These are phyloP conservation scores for Penicilliopsis zonata DNA, from an alignment of 495 filamentous ascomycete species.

Conservation along the genomic window DNA sequence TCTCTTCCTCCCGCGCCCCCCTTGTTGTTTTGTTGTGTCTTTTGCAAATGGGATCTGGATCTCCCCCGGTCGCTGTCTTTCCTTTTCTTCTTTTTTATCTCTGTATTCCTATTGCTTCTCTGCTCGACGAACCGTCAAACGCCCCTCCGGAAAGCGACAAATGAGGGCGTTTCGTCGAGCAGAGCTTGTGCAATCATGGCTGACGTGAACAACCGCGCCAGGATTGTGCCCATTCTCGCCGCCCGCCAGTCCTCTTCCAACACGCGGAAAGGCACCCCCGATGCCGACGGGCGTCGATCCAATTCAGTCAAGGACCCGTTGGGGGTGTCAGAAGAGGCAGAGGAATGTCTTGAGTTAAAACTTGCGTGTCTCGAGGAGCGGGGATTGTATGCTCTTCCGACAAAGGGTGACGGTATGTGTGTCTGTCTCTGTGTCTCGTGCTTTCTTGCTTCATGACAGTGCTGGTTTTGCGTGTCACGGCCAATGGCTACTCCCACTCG, in stretches of 20 bases:
- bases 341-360: conserved; percentile 13
- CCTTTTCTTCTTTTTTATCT: conserved; percentile 1
- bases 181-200: conserved; percentile 29
- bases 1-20: conserved; percentile 2
- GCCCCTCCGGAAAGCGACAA: conserved; percentile 12
- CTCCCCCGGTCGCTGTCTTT: background rate
- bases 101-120: conserved; percentile 3
- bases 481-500: too few relatives aligned
- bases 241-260: conserved; percentile 14
- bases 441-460: background rate
- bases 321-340: background rate
- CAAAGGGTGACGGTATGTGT: conserved; percentile 32
- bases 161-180: conserved; percentile 27
- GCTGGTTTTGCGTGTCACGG: background rate
- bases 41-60: background rate
- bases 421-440: background rate
- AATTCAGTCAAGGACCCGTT: background rate
- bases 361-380: conserved; percentile 25
- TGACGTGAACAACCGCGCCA: conserved; percentile 28
- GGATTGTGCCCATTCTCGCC: conserved; percentile 37
- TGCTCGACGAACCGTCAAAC: conserved; percentile 10
- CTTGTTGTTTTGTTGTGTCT: too few relatives aligned
- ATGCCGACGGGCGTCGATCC: background rate
- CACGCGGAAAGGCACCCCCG: conserved; percentile 6
- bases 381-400: conserved; percentile 30